Percentiles rank a stretch among this genome's conserved stretches.
Evolutionary conservation across 2,329 filamentous ascomycete genomes (phyloP).

Genomic region (Botrytis squamosa): DNA sequence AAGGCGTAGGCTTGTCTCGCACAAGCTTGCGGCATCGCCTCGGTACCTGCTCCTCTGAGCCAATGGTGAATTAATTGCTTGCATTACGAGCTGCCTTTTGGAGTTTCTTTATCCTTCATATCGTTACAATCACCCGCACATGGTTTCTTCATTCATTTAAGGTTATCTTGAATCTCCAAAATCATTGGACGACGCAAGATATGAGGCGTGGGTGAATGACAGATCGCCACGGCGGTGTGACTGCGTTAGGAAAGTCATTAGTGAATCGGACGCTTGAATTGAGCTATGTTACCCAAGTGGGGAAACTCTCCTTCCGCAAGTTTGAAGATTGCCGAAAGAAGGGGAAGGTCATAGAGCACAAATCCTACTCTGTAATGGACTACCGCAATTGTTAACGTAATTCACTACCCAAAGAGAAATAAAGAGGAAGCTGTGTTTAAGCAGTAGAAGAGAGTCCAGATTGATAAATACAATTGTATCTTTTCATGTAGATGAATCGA

Average conservation of each 20-base stretch:
- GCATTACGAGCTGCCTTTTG: constrained; percentile 15
- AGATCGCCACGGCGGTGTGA: constrained; percentile 12
- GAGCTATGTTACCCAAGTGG: constrained; percentile 4
- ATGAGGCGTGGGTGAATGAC: neutral
- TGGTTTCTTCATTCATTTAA: constrained; percentile 11
- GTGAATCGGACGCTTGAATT: constrained; percentile 8
- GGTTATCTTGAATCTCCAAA: constrained; percentile 8
- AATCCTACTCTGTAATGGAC: neutral
- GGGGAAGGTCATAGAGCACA: constrained; percentile 8
- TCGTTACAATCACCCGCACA: neutral
- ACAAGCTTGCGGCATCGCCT: constrained; percentile 12
- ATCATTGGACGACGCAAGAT: constrained; percentile 5
- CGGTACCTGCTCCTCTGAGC: constrained; percentile 22
- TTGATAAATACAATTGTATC: neutral
- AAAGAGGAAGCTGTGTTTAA: neutral
- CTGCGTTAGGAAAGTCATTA: constrained; percentile 18
- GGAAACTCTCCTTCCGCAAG: constrained; percentile 9
- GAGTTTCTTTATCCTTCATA: constrained; percentile 6
- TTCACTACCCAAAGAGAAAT: neutral
- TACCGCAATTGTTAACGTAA: constrained; percentile 4
- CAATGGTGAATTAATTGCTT: neutral
- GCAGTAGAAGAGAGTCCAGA: neutral
- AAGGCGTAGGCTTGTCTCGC: neutral
- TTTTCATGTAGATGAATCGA: neutral
- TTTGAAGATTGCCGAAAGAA: neutral